These are phyloP conservation scores for Phialocephala subalpina DNA, from an alignment of 2,329 filamentous ascomycete species.

Conservation along the genomic window DNA sequence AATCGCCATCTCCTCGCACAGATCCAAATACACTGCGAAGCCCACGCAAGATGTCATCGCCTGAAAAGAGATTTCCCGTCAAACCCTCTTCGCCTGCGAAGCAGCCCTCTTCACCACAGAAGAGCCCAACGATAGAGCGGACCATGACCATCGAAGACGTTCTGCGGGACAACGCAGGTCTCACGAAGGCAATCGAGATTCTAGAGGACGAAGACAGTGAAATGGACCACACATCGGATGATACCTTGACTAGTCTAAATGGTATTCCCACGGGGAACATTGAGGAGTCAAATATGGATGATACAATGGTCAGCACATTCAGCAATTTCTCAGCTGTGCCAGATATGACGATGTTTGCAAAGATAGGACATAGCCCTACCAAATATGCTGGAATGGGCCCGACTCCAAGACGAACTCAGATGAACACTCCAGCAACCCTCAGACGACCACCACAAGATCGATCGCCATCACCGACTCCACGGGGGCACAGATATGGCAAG, in stretches of 20 bases:
- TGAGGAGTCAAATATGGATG: conserved; percentile 46
- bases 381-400: conserved; percentile 56
- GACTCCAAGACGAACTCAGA: conserved; percentile 42
- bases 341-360: conserved; percentile 84
- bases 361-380: conserved; percentile 71
- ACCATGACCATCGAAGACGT: conserved; percentile 56
- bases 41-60: conserved; percentile 56
- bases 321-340: conserved; percentile 91
- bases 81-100: conserved; percentile 51
- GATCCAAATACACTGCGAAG: conserved; percentile 43
- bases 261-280: conserved; percentile 44
- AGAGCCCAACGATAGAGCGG: conserved; percentile 37
- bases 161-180: conserved; percentile 61
- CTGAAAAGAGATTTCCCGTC: conserved; percentile 68
- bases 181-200: conserved; percentile 67
- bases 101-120: conserved; percentile 43
- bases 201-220: conserved; percentile 59
- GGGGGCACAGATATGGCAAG: conserved; percentile 42
- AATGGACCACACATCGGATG: conserved; percentile 39
- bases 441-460: conserved; percentile 34
- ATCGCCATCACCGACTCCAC: conserved; percentile 50
- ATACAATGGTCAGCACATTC: conserved; percentile 53
- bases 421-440: conserved; percentile 41
- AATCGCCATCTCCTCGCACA: conserved; percentile 32
- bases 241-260: conserved; percentile 40